Conservation (phyloP, 2,329 filamentous ascomycete species). For the Fusarium mexicanum region DNA sequence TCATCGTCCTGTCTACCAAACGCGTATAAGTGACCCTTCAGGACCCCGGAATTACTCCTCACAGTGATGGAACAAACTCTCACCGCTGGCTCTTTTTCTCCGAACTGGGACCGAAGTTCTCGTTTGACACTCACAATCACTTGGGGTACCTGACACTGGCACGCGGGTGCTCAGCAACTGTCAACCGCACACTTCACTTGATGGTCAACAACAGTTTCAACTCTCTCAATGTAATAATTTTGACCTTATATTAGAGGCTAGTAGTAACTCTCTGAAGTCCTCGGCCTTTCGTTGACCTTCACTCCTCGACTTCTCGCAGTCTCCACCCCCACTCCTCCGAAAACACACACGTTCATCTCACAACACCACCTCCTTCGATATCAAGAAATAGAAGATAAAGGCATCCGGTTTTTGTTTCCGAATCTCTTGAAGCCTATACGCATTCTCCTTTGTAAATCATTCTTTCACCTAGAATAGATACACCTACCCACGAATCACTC, state of each 20-base stretch:
- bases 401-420: background rate
- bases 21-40: background rate
- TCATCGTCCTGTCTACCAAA: background rate
- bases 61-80: background rate
- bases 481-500: background rate
- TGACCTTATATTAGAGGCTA: background rate
- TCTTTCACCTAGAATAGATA: background rate
- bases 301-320: background rate
- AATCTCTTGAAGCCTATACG: background rate
- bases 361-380: background rate
- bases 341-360: background rate
- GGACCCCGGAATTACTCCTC: background rate
- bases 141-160: constrained; percentile 7
- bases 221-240: background rate
- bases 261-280: background rate
- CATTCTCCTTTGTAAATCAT: background rate
- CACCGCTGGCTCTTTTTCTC: background rate
- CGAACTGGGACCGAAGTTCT: background rate
- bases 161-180: constrained; percentile 12
- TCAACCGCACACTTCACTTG: background rate
- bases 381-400: background rate
- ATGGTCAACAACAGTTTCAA: background rate
- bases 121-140: background rate
- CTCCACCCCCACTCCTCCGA: background rate
- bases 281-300: background rate